Percentiles rank a stretch among this genome's conserved stretches.
These are phyloP conservation scores for Teratosphaeria gauchensis DNA, from an alignment of 2,329 filamentous ascomycete species.

Conservation along the genomic window DNA sequence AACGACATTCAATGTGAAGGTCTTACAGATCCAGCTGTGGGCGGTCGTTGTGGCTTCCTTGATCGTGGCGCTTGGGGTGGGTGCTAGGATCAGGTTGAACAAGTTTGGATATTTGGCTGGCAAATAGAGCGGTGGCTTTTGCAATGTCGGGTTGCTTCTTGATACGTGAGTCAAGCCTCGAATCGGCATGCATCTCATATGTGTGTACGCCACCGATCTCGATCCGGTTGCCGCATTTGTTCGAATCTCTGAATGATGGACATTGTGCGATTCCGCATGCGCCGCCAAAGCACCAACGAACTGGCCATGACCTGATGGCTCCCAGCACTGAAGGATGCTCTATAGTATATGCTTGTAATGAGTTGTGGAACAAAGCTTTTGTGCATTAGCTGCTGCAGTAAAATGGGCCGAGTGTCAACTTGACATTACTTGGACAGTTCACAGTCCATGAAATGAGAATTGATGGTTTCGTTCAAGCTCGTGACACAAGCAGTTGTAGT, in stretches of 20 bases:
- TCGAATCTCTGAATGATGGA: no score
- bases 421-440: not conserved
- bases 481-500: not conserved
- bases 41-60: constrained; percentile 56
- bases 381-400: not conserved
- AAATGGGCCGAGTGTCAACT: not conserved
- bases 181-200: not conserved
- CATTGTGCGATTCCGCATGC: no score
- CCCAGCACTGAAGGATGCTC: not conserved
- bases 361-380: not conserved
- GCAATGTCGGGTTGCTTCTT: not conserved
- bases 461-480: not conserved
- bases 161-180: not conserved
- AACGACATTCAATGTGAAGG: constrained; percentile 62
- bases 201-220: no score
- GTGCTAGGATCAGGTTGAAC: constrained; percentile 68
- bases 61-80: constrained; percentile 60
- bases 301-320: no score
- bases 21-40: constrained; percentile 68
- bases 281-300: no score
- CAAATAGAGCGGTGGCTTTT: constrained; percentile 8
- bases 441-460: not conserved
- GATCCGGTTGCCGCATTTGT: no score
- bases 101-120: constrained; percentile 58
- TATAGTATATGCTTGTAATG: not conserved